Conservation (phyloP, 2,329 filamentous ascomycete genomes). For the Aureobasidium sp. region DNA sequence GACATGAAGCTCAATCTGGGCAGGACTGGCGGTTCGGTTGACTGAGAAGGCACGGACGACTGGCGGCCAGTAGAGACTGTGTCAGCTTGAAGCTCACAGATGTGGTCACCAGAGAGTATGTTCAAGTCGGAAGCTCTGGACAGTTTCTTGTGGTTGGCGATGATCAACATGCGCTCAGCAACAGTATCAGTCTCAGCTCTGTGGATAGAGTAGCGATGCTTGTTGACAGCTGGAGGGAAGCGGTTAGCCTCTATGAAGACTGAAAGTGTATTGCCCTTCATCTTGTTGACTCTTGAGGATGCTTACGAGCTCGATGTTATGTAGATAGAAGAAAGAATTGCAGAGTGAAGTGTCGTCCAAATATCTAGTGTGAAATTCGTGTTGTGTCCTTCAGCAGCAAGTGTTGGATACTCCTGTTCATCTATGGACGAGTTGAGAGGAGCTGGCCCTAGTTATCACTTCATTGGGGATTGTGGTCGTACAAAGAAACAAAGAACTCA, state of each 20-base stretch:
- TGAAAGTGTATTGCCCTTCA: neutral
- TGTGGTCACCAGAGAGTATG: neutral
- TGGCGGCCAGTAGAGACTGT: neutral
- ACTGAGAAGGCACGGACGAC: neutral
- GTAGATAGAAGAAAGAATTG: too few species aligned
- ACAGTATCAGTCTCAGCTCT: neutral
- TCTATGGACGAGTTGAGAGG: neutral
- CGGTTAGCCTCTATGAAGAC: slow-evolving; percentile 8
- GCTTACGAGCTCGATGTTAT: neutral
- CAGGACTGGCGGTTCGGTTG: neutral
- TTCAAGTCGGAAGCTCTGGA: neutral
- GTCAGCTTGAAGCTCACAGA: neutral
- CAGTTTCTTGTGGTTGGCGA: neutral
- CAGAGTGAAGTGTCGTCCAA: too few species aligned
- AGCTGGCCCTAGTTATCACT: neutral
- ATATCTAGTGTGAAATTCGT: neutral
- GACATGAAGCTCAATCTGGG: neutral
- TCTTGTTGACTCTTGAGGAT: neutral
- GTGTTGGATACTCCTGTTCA: neutral
- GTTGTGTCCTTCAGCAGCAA: neutral
- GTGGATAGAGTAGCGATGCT: neutral
- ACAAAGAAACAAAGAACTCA: neutral
- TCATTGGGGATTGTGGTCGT: neutral
- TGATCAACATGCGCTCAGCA: neutral
- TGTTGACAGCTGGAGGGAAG: slow-evolving; percentile 5